A percentile compares a stretch with the other conserved stretches of the same genome.
Evolutionary conservation across 345 rosid species (phyloP).

Genomic region (Abelmoschus esculentus): DNA sequence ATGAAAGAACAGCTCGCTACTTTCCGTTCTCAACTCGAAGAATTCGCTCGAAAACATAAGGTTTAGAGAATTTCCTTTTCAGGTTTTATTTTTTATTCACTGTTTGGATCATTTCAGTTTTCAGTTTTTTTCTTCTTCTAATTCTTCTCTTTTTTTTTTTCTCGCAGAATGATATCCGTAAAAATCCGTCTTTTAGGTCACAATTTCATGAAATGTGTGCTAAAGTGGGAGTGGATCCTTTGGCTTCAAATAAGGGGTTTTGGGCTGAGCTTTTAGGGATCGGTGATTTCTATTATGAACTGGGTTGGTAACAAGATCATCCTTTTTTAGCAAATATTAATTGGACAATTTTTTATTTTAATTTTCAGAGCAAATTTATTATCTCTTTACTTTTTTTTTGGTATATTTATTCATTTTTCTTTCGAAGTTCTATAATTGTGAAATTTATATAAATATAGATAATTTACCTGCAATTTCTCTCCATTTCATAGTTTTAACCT

Average conservation of each 20-base stretch:
- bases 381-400: not conserved
- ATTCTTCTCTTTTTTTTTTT: not conserved
- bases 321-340: not conserved
- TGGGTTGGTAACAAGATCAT: slow-evolving; percentile 42
- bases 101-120: not conserved
- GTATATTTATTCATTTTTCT: not conserved
- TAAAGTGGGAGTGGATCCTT: slow-evolving; percentile 89
- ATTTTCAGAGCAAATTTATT: not conserved
- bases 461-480: not conserved
- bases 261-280: slow-evolving; percentile 96
- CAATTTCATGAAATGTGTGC: slow-evolving; percentile 90
- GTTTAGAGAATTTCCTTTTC: slow-evolving; percentile 18
- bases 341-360: not conserved
- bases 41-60: slow-evolving; percentile 90
- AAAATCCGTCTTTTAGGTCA: slow-evolving; percentile 69
- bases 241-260: slow-evolving; percentile 88
- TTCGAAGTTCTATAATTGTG: not conserved
- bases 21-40: slow-evolving; percentile 79
- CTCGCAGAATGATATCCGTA: slow-evolving; percentile 62
- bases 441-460: not conserved
- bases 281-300: slow-evolving; percentile 94
- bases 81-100: not conserved
- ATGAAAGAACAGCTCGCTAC: slow-evolving; percentile 93
- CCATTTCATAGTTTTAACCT: not conserved
- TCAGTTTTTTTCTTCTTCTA: no score